These are phyloP conservation scores for Ophiognomonia clavigignenti-juglandacearum DNA, from an alignment of 2,329 filamentous ascomycete species.

Conservation along the genomic window DNA sequence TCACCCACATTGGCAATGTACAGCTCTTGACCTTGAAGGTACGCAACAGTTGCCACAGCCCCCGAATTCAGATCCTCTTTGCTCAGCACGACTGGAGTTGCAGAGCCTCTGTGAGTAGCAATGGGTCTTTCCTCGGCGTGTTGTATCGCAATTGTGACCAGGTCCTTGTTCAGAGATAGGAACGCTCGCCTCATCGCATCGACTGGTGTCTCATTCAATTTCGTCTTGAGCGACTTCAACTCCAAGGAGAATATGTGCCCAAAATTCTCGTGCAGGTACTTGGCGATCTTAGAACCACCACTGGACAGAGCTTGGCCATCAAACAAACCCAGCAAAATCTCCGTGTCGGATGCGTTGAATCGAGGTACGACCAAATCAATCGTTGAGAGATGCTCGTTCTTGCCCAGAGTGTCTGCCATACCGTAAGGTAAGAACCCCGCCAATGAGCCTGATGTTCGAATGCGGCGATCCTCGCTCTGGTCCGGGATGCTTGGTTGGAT, in stretches of 20 bases:
- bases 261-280: constrained; percentile 95
- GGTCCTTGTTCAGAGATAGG: constrained; percentile 85
- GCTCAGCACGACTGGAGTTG: constrained; percentile 70
- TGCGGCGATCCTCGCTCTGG: constrained; percentile 88
- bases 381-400: constrained; percentile 90
- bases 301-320: constrained; percentile 87
- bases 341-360: constrained; percentile 83
- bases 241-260: constrained; percentile 78
- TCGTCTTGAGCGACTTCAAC: constrained; percentile 64
- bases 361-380: constrained; percentile 92
- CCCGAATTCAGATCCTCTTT: constrained; percentile 88
- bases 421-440: constrained; percentile 90
- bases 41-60: constrained; percentile 86
- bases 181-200: constrained; percentile 87
- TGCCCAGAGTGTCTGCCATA: constrained; percentile 93
- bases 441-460: constrained; percentile 92
- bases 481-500: constrained; percentile 92
- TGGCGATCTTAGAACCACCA: constrained; percentile 91
- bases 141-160: constrained; percentile 79
- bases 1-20: constrained; percentile 95
- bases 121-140: constrained; percentile 69
- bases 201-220: constrained; percentile 66
- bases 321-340: constrained; percentile 90
- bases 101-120: constrained; percentile 64
- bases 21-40: constrained; percentile 82